These are phyloP conservation scores for Xylaria sp. DNA, from an alignment of 2,329 filamentous ascomycete genomes.

Conservation along the genomic window DNA sequence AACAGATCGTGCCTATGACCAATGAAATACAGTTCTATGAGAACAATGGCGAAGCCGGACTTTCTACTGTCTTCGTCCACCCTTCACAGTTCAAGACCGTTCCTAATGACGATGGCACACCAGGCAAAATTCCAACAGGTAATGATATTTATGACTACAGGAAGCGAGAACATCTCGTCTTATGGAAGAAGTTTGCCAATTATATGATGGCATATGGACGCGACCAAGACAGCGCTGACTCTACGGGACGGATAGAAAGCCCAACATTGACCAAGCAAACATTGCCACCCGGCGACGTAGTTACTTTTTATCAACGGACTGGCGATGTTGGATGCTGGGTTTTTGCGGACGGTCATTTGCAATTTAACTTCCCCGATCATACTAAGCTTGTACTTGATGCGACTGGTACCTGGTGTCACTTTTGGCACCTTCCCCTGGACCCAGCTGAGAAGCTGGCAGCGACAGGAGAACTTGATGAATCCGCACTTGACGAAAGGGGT, in stretches of 20 bases:
- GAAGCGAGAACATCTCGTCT: constrained; percentile 67
- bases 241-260: constrained; percentile 47
- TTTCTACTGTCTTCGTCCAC: constrained; percentile 67
- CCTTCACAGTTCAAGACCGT: constrained; percentile 65
- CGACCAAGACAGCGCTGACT: constrained; percentile 66
- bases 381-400: constrained; percentile 82
- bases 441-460: constrained; percentile 69
- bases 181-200: constrained; percentile 77
- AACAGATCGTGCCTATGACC: constrained; percentile 68
- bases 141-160: constrained; percentile 69
- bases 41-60: constrained; percentile 68
- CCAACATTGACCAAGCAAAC: constrained; percentile 48
- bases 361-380: constrained; percentile 89
- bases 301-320: constrained; percentile 82
- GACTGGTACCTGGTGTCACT: constrained; percentile 76
- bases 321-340: constrained; percentile 83
- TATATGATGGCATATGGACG: constrained; percentile 77
- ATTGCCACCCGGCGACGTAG: constrained; percentile 61
- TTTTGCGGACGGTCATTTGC: constrained; percentile 79
- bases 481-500: constrained; percentile 73
- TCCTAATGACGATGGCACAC: constrained; percentile 62
- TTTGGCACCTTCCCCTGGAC: constrained; percentile 76
- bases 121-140: constrained; percentile 65
- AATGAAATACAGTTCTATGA: constrained; percentile 75
- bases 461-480: constrained; percentile 70